These are phyloP conservation scores for Adansonia grandidieri DNA, from an alignment of 441 rosid species.

Conservation along the genomic window DNA sequence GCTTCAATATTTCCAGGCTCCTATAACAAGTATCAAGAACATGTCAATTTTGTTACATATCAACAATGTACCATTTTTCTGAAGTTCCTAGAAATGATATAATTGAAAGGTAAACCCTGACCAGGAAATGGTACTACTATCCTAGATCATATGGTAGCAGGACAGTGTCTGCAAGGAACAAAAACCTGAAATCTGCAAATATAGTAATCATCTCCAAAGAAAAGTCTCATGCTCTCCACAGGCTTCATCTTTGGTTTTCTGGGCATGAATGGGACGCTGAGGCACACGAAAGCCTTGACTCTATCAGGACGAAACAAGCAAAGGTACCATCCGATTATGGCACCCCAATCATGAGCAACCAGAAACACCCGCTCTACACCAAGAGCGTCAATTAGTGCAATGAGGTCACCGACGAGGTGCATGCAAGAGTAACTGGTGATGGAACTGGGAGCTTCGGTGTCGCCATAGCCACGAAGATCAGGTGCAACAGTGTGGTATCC, in stretches of 20 bases:
- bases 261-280: constrained; percentile 71
- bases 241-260: constrained; percentile 62
- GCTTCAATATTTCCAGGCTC: constrained; percentile 64
- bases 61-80: neutral
- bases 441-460: constrained; percentile 58
- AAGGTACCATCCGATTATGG: constrained; percentile 67
- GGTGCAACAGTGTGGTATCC: constrained; percentile 76
- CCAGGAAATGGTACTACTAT: too few relatives aligned
- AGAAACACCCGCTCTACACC: constrained; percentile 57
- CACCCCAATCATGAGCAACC: constrained; percentile 86
- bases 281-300: constrained; percentile 60
- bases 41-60: neutral
- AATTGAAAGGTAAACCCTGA: too few relatives aligned
- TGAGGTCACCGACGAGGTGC: constrained; percentile 63
- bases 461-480: constrained; percentile 83
- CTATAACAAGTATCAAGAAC: constrained; percentile 31
- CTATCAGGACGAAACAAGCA: constrained; percentile 71
- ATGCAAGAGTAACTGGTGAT: constrained; percentile 54
- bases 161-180: neutral
- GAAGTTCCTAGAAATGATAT: too few relatives aligned
- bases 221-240: constrained; percentile 50
- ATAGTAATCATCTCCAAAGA: constrained; percentile 77
- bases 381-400: constrained; percentile 60
- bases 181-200: constrained; percentile 84
- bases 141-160: too few relatives aligned